Evolutionary conservation across 495 filamentous ascomycete genomes (phyloP), one percentile per base, ranked within the genome.

Genomic region (Paragyromitra xinjiangensis): DNA sequence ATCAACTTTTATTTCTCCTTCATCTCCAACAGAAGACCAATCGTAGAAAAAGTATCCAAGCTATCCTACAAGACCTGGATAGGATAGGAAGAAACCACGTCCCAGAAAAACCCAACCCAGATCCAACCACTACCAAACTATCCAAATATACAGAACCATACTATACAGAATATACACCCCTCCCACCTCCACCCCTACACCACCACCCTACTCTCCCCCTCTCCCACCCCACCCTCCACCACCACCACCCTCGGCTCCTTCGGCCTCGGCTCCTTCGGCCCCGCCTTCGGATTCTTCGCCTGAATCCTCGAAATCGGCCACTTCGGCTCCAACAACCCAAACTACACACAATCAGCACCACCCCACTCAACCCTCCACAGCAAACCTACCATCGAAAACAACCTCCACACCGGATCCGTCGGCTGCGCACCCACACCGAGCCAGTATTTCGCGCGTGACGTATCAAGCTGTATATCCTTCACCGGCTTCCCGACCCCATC

Each of bases 351-450:
- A 24, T 22, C n/a, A 2, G 0, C n/a, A 3, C 44, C 34, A 9
- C 40, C 39, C 8, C 8, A 39, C 4, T 22, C 22, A 65, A 24
- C 51, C 16, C 48, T 42, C 9, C 40, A 0, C 6, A 37, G 22
- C 0, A 29, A 6, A 19, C 11, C 0, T 86, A 97, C 95, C 92
- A 97, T 90, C 64, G 86, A 86, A 84, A 99, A 84, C 78, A 99
- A 81, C 85, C 94, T 87, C 95, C 94, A 96, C 37, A 91, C 92
- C 3, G 92, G 88, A 78, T 97, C 93, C 78, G 90, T 94, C 37
- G 95, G 94, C 85, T 99, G 95, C 50, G 95, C 95, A 3, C 95
- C 95, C 9, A 98, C 94, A 83, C 95, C 95, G 14, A 99, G 86
- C 95, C 95, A 99, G 85, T 99, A 99, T 84, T 92, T 91, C 66